Conservation (phyloP, 2,329 filamentous ascomycete species). For the Dryadomyces quercus-mongolicae region DNA sequence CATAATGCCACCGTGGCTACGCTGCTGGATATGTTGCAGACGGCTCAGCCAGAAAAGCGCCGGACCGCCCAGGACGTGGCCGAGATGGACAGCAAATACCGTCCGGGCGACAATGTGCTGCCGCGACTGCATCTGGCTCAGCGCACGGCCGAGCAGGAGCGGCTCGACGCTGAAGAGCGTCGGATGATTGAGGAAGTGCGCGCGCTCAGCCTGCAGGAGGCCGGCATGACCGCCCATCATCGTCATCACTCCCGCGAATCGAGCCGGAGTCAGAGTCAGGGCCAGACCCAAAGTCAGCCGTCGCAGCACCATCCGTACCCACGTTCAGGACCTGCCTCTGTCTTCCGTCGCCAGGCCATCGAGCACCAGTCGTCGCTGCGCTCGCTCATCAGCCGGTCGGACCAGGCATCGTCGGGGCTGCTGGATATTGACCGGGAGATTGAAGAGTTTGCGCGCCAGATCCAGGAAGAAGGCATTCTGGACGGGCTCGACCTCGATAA, state of each 20-base stretch:
- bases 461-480: slow-evolving; percentile 48
- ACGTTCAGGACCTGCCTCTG: background rate
- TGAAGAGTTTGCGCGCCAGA: slow-evolving; percentile 78
- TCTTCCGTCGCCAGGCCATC: slow-evolving; percentile 39
- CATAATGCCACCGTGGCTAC: slow-evolving; percentile 88
- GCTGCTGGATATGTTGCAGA: slow-evolving; percentile 76
- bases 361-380: slow-evolving; percentile 85
- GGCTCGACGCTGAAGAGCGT: slow-evolving; percentile 53
- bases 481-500: slow-evolving; percentile 85
- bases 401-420: slow-evolving; percentile 40
- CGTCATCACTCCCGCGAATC: slow-evolving; percentile 27
- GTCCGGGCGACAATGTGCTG: slow-evolving; percentile 68
- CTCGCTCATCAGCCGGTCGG: slow-evolving; percentile 69
- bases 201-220: slow-evolving; percentile 60
- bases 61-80: slow-evolving; percentile 61
- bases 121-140: slow-evolving; percentile 43
- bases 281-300: background rate
- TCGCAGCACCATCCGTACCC: background rate
- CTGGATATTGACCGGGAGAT: slow-evolving; percentile 80
- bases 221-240: slow-evolving; percentile 10
- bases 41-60: slow-evolving; percentile 64
- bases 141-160: slow-evolving; percentile 38
- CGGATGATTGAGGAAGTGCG: slow-evolving; percentile 60
- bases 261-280: background rate
- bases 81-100: slow-evolving; percentile 66